Evolutionary conservation across 345 rosid species (phyloP).

Genomic region (Citropsis articulata): DNA sequence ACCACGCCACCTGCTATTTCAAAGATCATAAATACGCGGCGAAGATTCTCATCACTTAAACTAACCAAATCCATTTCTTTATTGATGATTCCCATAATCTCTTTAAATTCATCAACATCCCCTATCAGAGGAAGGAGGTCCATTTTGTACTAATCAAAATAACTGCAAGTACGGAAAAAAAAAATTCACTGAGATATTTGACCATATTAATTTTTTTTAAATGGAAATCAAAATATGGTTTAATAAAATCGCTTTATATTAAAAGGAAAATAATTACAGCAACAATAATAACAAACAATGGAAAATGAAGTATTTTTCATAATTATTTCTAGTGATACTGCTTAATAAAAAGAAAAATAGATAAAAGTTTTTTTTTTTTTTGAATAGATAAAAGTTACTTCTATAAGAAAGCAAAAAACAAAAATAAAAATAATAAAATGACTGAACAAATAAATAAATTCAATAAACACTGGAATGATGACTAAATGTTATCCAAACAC

Average conservation of each 20-base stretch:
- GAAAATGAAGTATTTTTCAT: neutral
- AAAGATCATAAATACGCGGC: neutral
- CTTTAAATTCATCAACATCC: slow-evolving; percentile 13
- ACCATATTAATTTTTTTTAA: too few relatives aligned
- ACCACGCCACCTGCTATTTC: slow-evolving; percentile 4
- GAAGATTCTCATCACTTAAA: slow-evolving; percentile 5
- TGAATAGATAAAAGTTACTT: too few relatives aligned
- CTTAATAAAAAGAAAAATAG: too few relatives aligned
- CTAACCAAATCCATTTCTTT: slow-evolving; percentile 9
- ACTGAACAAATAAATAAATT: neutral
- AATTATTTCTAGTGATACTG: neutral
- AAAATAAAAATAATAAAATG: neutral
- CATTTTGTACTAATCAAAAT: neutral
- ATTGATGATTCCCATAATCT: slow-evolving; percentile 11
- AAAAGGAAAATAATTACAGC: neutral
- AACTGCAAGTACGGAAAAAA: neutral
- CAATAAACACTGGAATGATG: neutral
- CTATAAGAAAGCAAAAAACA: neutral
- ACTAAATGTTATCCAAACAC: neutral
- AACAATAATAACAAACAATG: neutral
- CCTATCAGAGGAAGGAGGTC: neutral
- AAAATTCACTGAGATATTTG: neutral
- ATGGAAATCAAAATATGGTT: neutral
- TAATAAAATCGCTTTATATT: neutral
- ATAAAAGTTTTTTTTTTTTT: too few relatives aligned